Base-by-base conservation (phyloP, 2,329 filamentous ascomycete species). In the Ascochyta pisi region DNA sequence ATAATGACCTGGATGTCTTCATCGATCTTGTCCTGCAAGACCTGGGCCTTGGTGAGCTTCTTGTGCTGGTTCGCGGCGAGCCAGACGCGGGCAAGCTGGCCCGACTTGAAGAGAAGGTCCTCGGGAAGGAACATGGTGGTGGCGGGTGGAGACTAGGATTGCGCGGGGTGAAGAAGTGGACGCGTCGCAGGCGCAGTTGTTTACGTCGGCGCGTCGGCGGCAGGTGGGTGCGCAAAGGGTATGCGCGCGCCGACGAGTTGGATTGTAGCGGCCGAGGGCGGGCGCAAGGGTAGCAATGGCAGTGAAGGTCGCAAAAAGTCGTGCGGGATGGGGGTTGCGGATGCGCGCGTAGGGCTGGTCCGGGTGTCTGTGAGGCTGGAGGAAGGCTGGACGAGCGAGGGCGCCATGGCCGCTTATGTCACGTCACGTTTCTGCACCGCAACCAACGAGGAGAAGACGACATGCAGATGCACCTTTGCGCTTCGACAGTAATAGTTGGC, bases 31-130 rank as follows among this genome's bases (percentile, higher is more conserved):
- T 93, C 94, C 74, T 96, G 92, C 62, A 99, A 77, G 65, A 98
- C 95, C 71, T 97, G 92, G 62, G 92, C 92, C 80, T 99, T 99
- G 67, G 93, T 96, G 58, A 99, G 87, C 81, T 98, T 99, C 83
- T 94, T 92, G 85, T 98, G 95, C 63, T 98, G 84, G 78, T 98
- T 99, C 81, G 95, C 92, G 29, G 95, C 96, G 60, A 98, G 86
- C 95, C 95, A 99, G 80, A 98, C 93, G 74, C 92, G 91, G 79
- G 95, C 95, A 83, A 99, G 81, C 72, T 95, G 94, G 82, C 95
- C 95, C 69, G 92, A 96, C 88, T 96, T 96, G 76, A 93, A 92
- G 69, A 99, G 86, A 57, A 99, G 86, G 51, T 92, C 92, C 82
- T 96, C 92, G 50, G 95, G 96, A 78, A 97, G 98, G 80, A 99